Conservation (phyloP, 2,329 filamentous ascomycete species). For the Parastagonospora avenae region DNA sequence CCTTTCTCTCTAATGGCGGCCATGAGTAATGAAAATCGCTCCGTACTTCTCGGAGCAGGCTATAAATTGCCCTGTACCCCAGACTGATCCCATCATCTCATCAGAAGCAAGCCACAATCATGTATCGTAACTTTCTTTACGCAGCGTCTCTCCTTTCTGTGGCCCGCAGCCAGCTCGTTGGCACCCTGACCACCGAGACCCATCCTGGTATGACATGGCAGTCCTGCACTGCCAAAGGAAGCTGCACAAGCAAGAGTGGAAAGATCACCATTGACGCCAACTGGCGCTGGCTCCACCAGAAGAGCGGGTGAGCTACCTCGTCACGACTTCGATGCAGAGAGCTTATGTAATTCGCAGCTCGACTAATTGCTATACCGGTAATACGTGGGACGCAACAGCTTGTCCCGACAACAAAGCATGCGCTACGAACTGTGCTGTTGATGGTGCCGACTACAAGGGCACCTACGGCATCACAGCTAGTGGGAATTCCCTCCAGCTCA, state of each 20-base stretch:
- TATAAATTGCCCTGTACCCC: conserved; percentile 15
- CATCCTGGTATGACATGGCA: conserved; percentile 48
- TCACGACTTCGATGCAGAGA: background rate
- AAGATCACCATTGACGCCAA: conserved; percentile 51
- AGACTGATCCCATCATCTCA: conserved; percentile 3
- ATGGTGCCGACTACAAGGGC: conserved; percentile 47
- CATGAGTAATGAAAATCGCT: conserved; percentile 1
- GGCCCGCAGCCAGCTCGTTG: conserved; percentile 53
- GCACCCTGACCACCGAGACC: conserved; percentile 45
- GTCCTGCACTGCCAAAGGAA: conserved; percentile 43
- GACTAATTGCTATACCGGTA: conserved; percentile 49
- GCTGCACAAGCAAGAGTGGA: conserved; percentile 41
- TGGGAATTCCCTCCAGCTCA: conserved; percentile 58
- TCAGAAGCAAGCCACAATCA: conserved; percentile 15
- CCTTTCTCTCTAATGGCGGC: conserved; percentile 3
- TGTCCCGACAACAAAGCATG: conserved; percentile 45
- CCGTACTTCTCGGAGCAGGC: background rate
- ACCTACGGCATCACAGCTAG: conserved; percentile 56
- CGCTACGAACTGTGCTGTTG: conserved; percentile 44
- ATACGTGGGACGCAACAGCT: conserved; percentile 46
- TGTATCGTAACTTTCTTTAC: conserved; percentile 46
- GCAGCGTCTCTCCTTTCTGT: conserved; percentile 52
- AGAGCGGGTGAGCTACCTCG: conserved; percentile 23
- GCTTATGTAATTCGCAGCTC: conserved; percentile 24
- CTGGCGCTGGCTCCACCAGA: conserved; percentile 56